Percentiles rank a stretch among this genome's conserved stretches.
Evolutionary conservation across 345 rosid species (phyloP).

Genomic region (Eucalyptus polyanthemos): DNA sequence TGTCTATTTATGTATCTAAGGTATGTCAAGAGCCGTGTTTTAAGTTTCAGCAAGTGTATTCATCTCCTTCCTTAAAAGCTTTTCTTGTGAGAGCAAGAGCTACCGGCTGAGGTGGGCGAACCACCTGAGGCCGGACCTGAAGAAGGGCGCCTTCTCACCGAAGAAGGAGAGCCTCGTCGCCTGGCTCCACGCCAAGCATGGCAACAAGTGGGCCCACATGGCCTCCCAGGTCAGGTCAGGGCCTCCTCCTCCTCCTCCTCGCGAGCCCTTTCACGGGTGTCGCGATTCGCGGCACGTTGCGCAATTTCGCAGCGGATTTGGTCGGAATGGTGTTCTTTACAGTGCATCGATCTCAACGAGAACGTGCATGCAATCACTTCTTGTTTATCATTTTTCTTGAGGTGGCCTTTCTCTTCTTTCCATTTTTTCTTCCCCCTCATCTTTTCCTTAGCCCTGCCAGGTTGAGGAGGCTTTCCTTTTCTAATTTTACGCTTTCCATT

Average conservation of each 20-base stretch:
- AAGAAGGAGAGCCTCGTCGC: slow-evolving; percentile 61
- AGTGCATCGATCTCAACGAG: background rate
- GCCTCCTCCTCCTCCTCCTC: background rate
- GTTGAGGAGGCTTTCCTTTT: background rate
- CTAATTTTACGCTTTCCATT: background rate
- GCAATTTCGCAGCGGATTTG: background rate
- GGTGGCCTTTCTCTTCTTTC: too few species aligned
- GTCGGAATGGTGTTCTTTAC: background rate
- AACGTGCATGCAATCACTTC: background rate
- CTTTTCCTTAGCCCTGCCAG: background rate
- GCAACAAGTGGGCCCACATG: slow-evolving; percentile 95
- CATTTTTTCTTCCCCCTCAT: background rate
- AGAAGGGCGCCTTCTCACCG: slow-evolving; percentile 53
- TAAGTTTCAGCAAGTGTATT: too few species aligned
- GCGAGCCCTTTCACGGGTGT: too few species aligned
- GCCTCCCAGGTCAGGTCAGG: slow-evolving; percentile 50
- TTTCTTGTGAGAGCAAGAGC: slow-evolving; percentile 23
- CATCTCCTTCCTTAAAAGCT: too few species aligned
- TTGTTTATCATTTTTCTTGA: background rate
- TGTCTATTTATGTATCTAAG: too few species aligned
- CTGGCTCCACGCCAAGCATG: slow-evolving; percentile 60
- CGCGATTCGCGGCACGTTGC: background rate
- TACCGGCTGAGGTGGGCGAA: slow-evolving; percentile 83
- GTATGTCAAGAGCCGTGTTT: too few species aligned
- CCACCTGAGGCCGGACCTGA: slow-evolving; percentile 78